Percentiles rank a stretch among this genome's conserved stretches.
Conservation (phyloP, 768 basidiomycete genomes). For the Suillus clintonianus region DNA sequence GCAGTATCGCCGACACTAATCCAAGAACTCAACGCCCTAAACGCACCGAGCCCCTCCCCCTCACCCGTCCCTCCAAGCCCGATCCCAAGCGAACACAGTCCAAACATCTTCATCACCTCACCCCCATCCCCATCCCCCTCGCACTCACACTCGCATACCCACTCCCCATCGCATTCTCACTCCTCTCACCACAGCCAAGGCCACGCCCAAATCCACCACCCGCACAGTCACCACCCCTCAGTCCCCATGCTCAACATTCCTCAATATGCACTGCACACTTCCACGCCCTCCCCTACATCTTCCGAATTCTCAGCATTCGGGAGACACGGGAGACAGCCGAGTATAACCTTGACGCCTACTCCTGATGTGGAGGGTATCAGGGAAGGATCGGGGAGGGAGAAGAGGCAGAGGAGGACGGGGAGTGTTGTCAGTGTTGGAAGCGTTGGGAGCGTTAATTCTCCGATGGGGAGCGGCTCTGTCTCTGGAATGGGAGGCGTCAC, state of each 20-base stretch:
- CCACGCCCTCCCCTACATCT: constrained; percentile 29
- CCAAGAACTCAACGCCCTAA: constrained; percentile 28
- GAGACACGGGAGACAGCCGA: constrained; percentile 30
- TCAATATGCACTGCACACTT: constrained; percentile 27
- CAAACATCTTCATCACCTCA: constrained; percentile 75
- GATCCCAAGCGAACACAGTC: constrained; percentile 35
- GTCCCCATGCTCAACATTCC: constrained; percentile 30
- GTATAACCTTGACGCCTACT: constrained; percentile 25
- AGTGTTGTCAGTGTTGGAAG: constrained; percentile 1
- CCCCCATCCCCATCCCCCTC: constrained; percentile 42
- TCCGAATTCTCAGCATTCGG: constrained; percentile 21
- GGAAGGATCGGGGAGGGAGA: constrained; percentile 19
- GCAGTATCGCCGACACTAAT: constrained; percentile 22
- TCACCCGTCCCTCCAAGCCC: constrained; percentile 21
- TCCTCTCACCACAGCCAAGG: neutral
- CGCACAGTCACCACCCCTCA: constrained; percentile 18
- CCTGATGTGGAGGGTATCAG: constrained; percentile 19
- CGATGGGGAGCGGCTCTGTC: neutral
- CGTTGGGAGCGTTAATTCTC: neutral
- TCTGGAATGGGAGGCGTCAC: constrained; percentile 1
- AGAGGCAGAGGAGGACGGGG: constrained; percentile 24
- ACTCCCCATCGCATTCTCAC: constrained; percentile 16
- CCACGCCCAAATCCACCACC: too few relatives aligned
- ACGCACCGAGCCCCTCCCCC: constrained; percentile 29
- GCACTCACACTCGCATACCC: neutral